phyloP scores from a whole-genome alignment of 176 grass and related monocot genomes.

The Elymus sibiricus region DNA sequence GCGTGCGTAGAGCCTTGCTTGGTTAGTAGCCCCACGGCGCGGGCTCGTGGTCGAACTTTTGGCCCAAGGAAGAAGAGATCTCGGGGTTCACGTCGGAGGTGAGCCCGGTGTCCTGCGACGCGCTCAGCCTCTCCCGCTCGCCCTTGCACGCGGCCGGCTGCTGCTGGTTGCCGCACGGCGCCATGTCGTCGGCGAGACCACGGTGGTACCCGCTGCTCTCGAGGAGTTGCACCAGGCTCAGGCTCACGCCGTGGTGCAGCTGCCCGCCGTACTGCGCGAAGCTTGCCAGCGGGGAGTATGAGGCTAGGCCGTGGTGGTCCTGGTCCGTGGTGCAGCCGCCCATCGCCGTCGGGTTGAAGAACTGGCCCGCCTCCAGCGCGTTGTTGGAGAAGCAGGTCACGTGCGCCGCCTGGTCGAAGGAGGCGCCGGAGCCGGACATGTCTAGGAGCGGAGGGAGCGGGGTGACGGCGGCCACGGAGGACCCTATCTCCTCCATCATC shows the following conservation, averaged over 20 bases:
- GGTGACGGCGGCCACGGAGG: background rate
- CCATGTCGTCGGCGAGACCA: background rate
- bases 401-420: constrained; percentile 34
- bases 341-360: constrained; percentile 25
- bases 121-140: constrained; percentile 34
- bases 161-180: background rate
- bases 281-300: background rate
- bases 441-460: constrained; percentile 49
- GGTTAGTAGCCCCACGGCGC: constrained; percentile 41
- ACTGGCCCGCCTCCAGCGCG: constrained; percentile 46
- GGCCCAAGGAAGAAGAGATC: constrained; percentile 53
- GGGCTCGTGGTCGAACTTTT: constrained; percentile 34
- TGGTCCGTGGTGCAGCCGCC: background rate
- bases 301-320: background rate
- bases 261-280: constrained; percentile 25
- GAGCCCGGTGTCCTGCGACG: constrained; percentile 58
- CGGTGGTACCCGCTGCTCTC: constrained; percentile 34
- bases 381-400: constrained; percentile 98
- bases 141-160: background rate
- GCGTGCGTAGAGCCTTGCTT: background rate
- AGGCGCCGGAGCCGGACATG: constrained; percentile 29
- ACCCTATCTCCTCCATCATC: background rate
- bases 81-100: constrained; percentile 68
- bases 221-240: constrained; percentile 57
- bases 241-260: constrained; percentile 22